Percentiles rank a stretch among this genome's conserved stretches.
Evolutionary conservation across 208 protist species (phyloP).

Genomic region (Borovskyia barvae): DNA sequence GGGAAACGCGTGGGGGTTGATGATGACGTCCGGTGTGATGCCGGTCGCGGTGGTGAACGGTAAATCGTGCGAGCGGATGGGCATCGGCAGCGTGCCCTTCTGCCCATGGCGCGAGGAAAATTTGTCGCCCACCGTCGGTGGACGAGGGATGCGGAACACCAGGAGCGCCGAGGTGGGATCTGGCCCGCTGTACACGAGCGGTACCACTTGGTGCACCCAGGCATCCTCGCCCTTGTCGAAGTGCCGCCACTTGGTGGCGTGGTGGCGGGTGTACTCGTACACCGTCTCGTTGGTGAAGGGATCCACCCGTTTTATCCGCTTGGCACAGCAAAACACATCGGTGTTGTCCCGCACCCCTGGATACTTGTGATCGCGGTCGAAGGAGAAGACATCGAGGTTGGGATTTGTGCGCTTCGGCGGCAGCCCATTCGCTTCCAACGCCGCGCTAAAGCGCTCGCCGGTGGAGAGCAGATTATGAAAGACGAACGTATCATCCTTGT

Average conservation of each 20-base stretch:
- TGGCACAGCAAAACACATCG: slow-evolving; percentile 84
- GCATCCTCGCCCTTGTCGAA: slow-evolving; percentile 91
- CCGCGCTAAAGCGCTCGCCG: slow-evolving; percentile 59
- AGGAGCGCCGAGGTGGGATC: slow-evolving; percentile 75
- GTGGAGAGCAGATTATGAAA: slow-evolving; percentile 83
- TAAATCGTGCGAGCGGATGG: slow-evolving; percentile 94
- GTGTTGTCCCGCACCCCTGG: slow-evolving; percentile 60
- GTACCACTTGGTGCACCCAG: slow-evolving; percentile 89
- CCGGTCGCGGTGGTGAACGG: slow-evolving; percentile 94
- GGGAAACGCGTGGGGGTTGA: slow-evolving; percentile 99
- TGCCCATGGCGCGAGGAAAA: slow-evolving; percentile 99
- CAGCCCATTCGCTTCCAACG: slow-evolving; percentile 73
- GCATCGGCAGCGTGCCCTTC: slow-evolving; percentile 97
- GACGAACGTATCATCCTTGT: slow-evolving; percentile 67
- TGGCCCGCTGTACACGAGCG: slow-evolving; percentile 80
- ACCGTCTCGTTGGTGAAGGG: slow-evolving; percentile 70
- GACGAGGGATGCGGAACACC: slow-evolving; percentile 93
- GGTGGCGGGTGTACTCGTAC: slow-evolving; percentile 85
- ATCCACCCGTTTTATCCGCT: slow-evolving; percentile 69
- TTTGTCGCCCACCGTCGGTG: slow-evolving; percentile 99
- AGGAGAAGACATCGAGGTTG: slow-evolving; percentile 52
- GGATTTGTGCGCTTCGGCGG: slow-evolving; percentile 57
- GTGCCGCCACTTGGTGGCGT: slow-evolving; percentile 79
- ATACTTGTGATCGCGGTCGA: slow-evolving; percentile 79
- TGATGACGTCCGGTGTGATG: slow-evolving; percentile 99